Evolutionary conservation across 495 filamentous ascomycete genomes (phyloP), one percentile per base, ranked within the genome.

Genomic region (Aspergillus haitiensis): DNA sequence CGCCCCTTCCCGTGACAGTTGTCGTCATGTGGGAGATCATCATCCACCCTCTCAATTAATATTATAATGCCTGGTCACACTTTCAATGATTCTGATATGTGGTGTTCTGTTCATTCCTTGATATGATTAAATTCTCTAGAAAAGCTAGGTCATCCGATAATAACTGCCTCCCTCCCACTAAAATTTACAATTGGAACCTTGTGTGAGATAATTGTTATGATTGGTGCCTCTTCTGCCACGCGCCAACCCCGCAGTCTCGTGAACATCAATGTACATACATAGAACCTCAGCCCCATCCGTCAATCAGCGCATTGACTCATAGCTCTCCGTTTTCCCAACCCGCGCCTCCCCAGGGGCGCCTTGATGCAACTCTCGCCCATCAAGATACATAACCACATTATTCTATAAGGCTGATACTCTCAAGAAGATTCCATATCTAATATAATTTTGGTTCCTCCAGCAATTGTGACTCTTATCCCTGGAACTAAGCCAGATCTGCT

Each of bases 261-360:
- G 62, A 64, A 60, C 62, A 58, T 52, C 55, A 55, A 51, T 64
- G 47, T 48, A 60, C 50, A 60, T 51, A 51, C 48, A 48, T 44
- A 57, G 58, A 52, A 35, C 54, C 40, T 63, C 54, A 68, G 62
- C 45, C 63, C 60, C 62, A 60, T 51, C 56, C 52, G 61, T 60
- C 56, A 37, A 70, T 64, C 56, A 44, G 60, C 58, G 60, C 64
- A 59, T 65, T 67, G 67, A 70, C 64, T 70, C 67, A 70, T 67
- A 67, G 45, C 48, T 61, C 48, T 36, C 48, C 44, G n/a, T 46
- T 52, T 62, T 53, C 42, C 49, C 42, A 54, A 40, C 44, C 51
- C 50, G 45, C 50, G 36, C 34, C 56, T 57, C 50, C 45, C 55
- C 50, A 54, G 35, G 57, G 33, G 27, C 47, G 58, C 55, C 39